Conservation (phyloP, 2,329 filamentous ascomycete genomes). For the Aspergillus jensenii region DNA sequence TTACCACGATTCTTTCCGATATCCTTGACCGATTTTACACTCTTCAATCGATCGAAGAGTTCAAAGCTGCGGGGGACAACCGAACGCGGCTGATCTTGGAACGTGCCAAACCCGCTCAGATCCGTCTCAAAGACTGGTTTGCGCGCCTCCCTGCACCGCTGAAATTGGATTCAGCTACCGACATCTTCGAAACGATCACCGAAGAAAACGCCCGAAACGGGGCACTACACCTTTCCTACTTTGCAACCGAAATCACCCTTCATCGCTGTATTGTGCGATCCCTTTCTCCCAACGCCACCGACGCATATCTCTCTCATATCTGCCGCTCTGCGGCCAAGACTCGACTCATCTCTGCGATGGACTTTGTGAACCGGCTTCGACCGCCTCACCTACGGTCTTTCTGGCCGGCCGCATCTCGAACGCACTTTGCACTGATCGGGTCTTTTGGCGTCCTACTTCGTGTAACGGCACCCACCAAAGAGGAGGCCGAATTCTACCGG, state of each 20-base stretch:
- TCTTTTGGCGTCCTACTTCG: constrained; percentile 89
- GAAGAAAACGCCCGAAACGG: constrained; percentile 51
- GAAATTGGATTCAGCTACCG: constrained; percentile 50
- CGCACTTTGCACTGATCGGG: constrained; percentile 89
- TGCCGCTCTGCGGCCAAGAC: constrained; percentile 93
- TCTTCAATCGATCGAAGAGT: constrained; percentile 47
- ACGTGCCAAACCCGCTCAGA: constrained; percentile 54
- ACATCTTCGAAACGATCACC: constrained; percentile 46
- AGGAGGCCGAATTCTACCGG: constrained; percentile 92
- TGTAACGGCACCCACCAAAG: constrained; percentile 80
- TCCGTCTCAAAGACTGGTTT: constrained; percentile 55
- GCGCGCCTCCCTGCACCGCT: constrained; percentile 47
- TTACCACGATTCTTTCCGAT: constrained; percentile 53
- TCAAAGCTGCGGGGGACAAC: constrained; percentile 40
- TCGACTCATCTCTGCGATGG: constrained; percentile 91
- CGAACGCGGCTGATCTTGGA: constrained; percentile 53
- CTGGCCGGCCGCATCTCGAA: constrained; percentile 60
- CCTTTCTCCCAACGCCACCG: constrained; percentile 58
- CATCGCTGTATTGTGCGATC: constrained; percentile 89
- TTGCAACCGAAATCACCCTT: constrained; percentile 89
- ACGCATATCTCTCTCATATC: constrained; percentile 85
- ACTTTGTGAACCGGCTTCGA: constrained; percentile 90
- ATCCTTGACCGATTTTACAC: constrained; percentile 56
- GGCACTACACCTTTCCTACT: constrained; percentile 87
- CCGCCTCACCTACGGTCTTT: constrained; percentile 85